Evolutionary conservation across 2,329 filamentous ascomycete species (phyloP), one percentile per base, ranked within the genome.

Genomic region (Fusarium sp.): DNA sequence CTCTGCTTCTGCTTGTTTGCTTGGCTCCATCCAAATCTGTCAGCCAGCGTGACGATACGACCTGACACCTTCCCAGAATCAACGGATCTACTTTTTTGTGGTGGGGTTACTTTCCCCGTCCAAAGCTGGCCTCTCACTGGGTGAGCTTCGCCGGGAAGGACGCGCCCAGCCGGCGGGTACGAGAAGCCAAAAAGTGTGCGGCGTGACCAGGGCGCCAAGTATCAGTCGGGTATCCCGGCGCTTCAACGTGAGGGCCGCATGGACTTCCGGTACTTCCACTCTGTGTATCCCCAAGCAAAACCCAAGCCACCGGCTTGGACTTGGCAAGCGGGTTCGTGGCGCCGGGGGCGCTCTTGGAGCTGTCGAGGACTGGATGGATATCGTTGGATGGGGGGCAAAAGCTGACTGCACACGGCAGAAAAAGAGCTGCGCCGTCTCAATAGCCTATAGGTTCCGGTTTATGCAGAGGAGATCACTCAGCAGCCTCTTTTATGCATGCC

Each of bases 101-200:
- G 40, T 40, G 13, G 59, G 40, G 71, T 64, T 58, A 73, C 62
- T 22, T 56, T 64, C 42, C 29, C 20, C 47, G 38, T 34, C 22
- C 20, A n/a, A 18, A 52, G 58, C 59, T 66, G 38, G 45, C 59
- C 61, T 67, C 37, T 75, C 35, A 74, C 60, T 74, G 65, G 66
- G 45, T 61, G 50, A 59, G 31, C 14, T 10, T 27, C 14, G 20
- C 50, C 38, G 60, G 22, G 40, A 11, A 47, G 59, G 58, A 69
- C 22, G 45, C 62, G 71, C 71, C 67, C 38, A 50, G 40, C 24
- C 60, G 42, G 38, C 64, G 63, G 54, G 64, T 74, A 71, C 60
- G 67, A 71, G 67, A 38, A 54, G 45, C 27, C 56, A 50, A 56
- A 54, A 61, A 62, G 52, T 37, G 67, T 37, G 50, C 18, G 27